Evolutionary conservation across 345 rosid species (phyloP).

Genomic region (Eucalyptus viminalis): DNA sequence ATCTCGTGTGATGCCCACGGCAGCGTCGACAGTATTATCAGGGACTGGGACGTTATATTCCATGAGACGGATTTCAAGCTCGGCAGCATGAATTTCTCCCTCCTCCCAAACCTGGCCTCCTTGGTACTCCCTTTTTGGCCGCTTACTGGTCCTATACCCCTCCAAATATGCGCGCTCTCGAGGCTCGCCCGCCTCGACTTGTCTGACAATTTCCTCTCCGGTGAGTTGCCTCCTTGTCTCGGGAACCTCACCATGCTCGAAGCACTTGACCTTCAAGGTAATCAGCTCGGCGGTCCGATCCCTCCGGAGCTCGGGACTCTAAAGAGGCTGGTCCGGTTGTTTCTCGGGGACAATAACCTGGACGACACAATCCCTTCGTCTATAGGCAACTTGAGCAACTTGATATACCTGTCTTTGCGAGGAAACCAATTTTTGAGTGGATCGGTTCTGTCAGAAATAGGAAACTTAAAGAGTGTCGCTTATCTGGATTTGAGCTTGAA

Average conservation of each 20-base stretch:
- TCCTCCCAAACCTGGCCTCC: not conserved
- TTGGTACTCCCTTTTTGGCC: fast-evolving
- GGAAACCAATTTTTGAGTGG: not conserved
- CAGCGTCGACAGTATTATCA: not conserved
- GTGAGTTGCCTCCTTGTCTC: not conserved
- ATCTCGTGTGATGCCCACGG: not conserved
- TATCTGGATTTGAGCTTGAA: fast-evolving
- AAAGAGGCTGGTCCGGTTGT: not conserved
- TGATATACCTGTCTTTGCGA: fast-evolving
- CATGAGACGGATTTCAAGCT: fast-evolving
- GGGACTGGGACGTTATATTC: too few relatives aligned
- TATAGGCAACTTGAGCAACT: not conserved
- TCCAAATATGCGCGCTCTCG: not conserved
- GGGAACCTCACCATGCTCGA: not conserved
- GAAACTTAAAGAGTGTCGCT: not conserved
- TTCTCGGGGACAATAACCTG: fast-evolving
- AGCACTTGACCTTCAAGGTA: fast-evolving
- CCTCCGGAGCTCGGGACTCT: not conserved
- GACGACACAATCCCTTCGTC: not conserved
- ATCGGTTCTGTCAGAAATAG: not conserved
- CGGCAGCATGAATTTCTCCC: not conserved
- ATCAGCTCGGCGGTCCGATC: not conserved
- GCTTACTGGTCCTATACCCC: not conserved
- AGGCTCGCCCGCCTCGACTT: not conserved
- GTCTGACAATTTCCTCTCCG: fast-evolving